Percentiles rank a stretch among this genome's conserved stretches.
phyloP scores from a whole-genome alignment of 75 land plant genomes.

The Selaginella moellendorffii region DNA sequence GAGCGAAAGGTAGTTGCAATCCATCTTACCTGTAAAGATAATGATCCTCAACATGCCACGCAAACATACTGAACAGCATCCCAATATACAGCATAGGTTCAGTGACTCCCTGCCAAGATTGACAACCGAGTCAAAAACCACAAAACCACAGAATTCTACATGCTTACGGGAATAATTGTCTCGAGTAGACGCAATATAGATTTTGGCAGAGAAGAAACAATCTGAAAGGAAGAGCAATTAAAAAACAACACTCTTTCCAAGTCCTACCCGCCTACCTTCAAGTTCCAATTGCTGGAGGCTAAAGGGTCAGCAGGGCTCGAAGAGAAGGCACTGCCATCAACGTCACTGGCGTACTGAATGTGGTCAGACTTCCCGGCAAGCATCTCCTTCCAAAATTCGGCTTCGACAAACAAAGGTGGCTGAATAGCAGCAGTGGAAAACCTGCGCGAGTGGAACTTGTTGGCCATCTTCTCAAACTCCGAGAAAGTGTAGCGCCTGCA shows the following conservation, averaged over 20 bases:
- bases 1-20: background rate
- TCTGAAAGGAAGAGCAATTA: conserved; percentile 31
- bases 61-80: conserved; percentile 94
- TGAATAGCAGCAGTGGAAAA: conserved; percentile 60
- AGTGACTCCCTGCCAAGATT: conserved; percentile 57
- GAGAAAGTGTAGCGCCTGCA: conserved; percentile 62
- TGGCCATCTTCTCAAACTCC: conserved; percentile 85
- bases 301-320: conserved; percentile 48
- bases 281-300: conserved; percentile 77
- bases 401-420: conserved; percentile 58
- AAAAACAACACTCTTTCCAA: no score
- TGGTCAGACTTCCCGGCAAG: conserved; percentile 47
- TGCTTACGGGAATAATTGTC: conserved; percentile 49
- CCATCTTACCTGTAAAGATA: conserved; percentile 62
- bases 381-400: conserved; percentile 83
- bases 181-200: conserved; percentile 62
- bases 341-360: conserved; percentile 91
- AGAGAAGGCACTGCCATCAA: conserved; percentile 96
- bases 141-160: background rate
- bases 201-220: conserved; percentile 45
- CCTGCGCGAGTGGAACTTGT: conserved; percentile 65
- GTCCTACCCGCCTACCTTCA: conserved; percentile 47
- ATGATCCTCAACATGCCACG: conserved; percentile 97
- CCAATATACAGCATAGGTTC: conserved; percentile 98
- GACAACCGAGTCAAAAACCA: background rate